Conservation (phyloP, 306 rosid species). For the Cucumis melo region DNA sequence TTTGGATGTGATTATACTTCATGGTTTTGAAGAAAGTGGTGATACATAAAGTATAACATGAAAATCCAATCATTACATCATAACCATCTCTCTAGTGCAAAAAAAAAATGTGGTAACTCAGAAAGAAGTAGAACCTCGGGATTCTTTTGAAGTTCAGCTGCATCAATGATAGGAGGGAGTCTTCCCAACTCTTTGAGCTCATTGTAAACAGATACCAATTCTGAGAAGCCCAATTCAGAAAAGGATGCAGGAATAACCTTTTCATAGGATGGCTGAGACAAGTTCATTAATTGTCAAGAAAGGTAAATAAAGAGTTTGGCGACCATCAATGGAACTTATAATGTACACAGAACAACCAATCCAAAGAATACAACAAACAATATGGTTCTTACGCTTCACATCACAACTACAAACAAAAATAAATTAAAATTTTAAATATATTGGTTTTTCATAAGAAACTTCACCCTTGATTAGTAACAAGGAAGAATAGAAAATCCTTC, state of each 20-base stretch:
- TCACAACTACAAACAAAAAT: not conserved
- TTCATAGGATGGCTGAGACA: constrained; percentile 59
- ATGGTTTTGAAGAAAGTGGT: not conserved
- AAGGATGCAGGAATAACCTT: constrained; percentile 59
- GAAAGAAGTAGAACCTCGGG: constrained; percentile 47
- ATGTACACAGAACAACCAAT: not conserved
- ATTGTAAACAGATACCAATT: constrained; percentile 42
- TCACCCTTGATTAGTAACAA: not conserved
- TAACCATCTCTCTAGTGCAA: not conserved
- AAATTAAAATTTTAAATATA: not conserved
- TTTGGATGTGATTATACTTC: not conserved
- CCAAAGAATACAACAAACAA: not conserved
- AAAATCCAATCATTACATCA: not conserved
- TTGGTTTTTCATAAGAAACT: not conserved
- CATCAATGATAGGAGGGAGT: constrained; percentile 54
- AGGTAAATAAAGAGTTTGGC: not conserved
- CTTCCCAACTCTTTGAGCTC: constrained; percentile 54
- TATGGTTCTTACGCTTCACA: not conserved
- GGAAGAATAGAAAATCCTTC: not conserved
- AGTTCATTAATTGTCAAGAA: not conserved
- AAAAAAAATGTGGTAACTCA: not conserved
- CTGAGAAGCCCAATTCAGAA: constrained; percentile 58
- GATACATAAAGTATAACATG: not conserved
- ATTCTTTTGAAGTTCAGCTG: constrained; percentile 50
- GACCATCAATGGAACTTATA: not conserved